A percentile compares a stretch with the other conserved stretches of the same genome.
Conservation (phyloP, 202 grass and related monocot genomes). For the Setaria viridis region DNA sequence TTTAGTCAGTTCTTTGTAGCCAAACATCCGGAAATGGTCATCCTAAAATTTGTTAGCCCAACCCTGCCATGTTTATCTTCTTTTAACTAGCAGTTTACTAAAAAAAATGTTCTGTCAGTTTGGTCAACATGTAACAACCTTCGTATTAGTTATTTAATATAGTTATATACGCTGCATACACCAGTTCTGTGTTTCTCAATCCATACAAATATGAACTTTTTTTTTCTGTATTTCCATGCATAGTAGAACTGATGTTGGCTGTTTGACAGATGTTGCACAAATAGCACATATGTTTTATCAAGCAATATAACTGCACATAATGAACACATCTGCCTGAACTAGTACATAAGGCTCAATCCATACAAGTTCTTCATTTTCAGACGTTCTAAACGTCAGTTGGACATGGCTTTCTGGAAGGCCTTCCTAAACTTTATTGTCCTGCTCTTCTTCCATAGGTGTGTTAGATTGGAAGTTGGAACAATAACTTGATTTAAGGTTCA, state of each 20-base stretch:
- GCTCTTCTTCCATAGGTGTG: conserved; percentile 49
- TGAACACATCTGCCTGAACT: neutral
- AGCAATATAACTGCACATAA: neutral
- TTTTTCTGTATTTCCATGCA: neutral
- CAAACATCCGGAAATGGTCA: neutral
- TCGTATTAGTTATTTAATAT: neutral
- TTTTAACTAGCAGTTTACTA: neutral
- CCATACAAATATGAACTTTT: neutral
- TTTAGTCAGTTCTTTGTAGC: conserved; percentile 4
- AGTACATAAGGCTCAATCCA: neutral
- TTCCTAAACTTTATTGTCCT: conserved; percentile 9
- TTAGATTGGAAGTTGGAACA: conserved; percentile 37
- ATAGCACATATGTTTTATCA: neutral
- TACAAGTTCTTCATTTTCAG: neutral
- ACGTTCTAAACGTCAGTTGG: neutral
- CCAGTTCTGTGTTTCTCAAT: neutral
- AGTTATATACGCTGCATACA: neutral
- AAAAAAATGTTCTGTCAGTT: no score
- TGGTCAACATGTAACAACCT: neutral
- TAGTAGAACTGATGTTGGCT: neutral
- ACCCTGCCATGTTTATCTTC: neutral
- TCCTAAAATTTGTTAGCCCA: neutral
- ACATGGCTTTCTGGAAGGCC: conserved; percentile 15
- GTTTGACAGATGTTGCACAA: neutral
- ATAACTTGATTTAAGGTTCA: conserved; percentile 39